These are phyloP conservation scores for Babesia divergens DNA, from an alignment of 169 alveolate genomes.

Conservation along the genomic window DNA sequence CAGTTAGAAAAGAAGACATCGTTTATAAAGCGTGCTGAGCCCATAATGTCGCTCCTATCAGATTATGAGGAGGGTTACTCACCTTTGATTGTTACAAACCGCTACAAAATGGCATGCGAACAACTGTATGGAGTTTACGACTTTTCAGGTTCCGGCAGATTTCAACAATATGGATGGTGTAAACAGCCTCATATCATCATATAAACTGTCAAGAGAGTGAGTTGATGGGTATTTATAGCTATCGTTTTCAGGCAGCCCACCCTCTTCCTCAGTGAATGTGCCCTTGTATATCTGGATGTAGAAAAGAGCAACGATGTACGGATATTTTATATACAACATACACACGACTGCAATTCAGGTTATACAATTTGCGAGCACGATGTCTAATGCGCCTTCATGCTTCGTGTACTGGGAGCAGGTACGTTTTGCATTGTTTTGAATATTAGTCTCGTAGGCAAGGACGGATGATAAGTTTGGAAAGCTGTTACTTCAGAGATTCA, in stretches of 20 bases:
- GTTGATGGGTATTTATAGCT: background rate
- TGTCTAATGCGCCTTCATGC: conserved; percentile 12
- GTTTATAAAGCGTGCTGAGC: background rate
- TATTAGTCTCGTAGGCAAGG: background rate
- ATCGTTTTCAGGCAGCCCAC: conserved; percentile 27
- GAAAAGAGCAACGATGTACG: conserved; percentile 23
- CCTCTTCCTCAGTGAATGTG: conserved; percentile 39
- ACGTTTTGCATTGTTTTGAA: background rate
- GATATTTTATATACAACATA: background rate
- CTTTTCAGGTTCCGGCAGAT: conserved; percentile 12
- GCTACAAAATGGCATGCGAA: conserved; percentile 39
- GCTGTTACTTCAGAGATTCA: conserved; percentile 3
- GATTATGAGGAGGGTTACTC: conserved; percentile 8
- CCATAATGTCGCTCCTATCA: conserved; percentile 7
- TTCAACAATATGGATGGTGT: conserved; percentile 1
- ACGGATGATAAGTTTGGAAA: conserved; percentile 16
- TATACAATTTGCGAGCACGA: background rate
- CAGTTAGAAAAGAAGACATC: conserved; percentile 25
- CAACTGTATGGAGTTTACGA: no score
- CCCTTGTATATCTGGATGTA: conserved; percentile 25
- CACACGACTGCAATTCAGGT: background rate
- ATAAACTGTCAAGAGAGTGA: background rate
- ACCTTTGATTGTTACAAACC: background rate
- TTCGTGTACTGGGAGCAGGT: conserved; percentile 52
- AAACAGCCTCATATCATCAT: conserved; percentile 1